phyloP scores from a whole-genome alignment of 2,329 filamentous ascomycete genomes.

The Trichoderma semiorbis region DNA sequence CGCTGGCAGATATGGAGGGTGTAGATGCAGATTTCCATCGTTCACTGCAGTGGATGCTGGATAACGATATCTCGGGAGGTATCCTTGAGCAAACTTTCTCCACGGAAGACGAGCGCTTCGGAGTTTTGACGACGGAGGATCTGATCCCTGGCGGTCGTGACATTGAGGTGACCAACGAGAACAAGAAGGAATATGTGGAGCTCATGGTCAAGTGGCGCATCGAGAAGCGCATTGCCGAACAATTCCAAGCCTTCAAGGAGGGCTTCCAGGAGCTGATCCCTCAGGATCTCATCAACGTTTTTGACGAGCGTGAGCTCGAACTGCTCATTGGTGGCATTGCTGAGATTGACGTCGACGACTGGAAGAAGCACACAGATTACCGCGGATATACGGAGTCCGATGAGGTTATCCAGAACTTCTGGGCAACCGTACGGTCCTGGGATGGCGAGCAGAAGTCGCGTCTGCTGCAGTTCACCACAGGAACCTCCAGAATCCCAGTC shows the following conservation, averaged over 20 bases:
- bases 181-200: slow-evolving; percentile 98
- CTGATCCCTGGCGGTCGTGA: slow-evolving; percentile 85
- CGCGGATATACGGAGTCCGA: slow-evolving; percentile 97
- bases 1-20: slow-evolving; percentile 95
- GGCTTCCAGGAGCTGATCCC: slow-evolving; percentile 98
- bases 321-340: slow-evolving; percentile 96
- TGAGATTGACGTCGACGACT: slow-evolving; percentile 99
- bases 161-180: slow-evolving; percentile 96
- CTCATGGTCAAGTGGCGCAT: slow-evolving; percentile 99
- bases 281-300: slow-evolving; percentile 94
- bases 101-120: slow-evolving; percentile 95
- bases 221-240: slow-evolving; percentile 95
- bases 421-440: slow-evolving; percentile 95
- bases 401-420: slow-evolving; percentile 97
- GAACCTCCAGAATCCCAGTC: slow-evolving; percentile 95
- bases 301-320: slow-evolving; percentile 96
- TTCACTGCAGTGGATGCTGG: slow-evolving; percentile 94
- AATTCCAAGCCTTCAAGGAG: slow-evolving; percentile 96
- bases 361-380: slow-evolving; percentile 99
- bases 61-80: slow-evolving; percentile 90
- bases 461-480: slow-evolving; percentile 92
- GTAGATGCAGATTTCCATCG: slow-evolving; percentile 97
- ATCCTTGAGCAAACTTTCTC: slow-evolving; percentile 95
- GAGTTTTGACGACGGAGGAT: slow-evolving; percentile 90
- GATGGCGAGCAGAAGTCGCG: slow-evolving; percentile 98